A percentile compares a stretch with the other conserved stretches of the same genome.
Conservation (phyloP, 495 filamentous ascomycete genomes). For the Trichoderma erinaceum region DNA sequence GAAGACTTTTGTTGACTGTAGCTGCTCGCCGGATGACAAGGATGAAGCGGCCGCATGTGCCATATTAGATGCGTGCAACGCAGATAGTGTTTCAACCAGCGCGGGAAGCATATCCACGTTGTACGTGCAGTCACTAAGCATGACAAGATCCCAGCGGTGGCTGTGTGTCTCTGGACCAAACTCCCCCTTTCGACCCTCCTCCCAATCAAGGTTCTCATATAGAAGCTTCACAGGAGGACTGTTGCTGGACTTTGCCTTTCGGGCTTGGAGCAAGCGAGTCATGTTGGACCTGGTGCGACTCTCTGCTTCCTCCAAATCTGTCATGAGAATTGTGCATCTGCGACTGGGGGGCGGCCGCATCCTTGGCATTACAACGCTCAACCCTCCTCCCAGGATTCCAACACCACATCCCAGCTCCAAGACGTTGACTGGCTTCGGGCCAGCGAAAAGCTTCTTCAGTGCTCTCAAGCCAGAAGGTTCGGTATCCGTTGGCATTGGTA, state of each 20-base stretch:
- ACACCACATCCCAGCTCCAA: conserved; percentile 82
- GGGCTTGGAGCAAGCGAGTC: conserved; percentile 23
- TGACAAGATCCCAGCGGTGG: conserved; percentile 58
- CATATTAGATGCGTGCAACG: conserved; percentile 34
- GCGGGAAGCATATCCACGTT: conserved; percentile 75
- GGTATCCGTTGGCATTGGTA: conserved; percentile 15
- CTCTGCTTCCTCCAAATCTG: conserved; percentile 74
- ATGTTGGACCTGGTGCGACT: conserved; percentile 42
- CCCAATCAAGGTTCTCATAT: conserved; percentile 74
- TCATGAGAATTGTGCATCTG: conserved; percentile 56
- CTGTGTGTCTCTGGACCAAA: conserved; percentile 34
- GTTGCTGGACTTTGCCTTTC: neutral
- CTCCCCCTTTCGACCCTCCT: conserved; percentile 31
- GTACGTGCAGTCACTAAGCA: conserved; percentile 93
- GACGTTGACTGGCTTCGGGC: conserved; percentile 38
- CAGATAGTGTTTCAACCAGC: conserved; percentile 62
- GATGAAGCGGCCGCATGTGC: conserved; percentile 30
- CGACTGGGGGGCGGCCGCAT: conserved; percentile 17
- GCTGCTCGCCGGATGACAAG: neutral
- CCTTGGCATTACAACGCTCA: conserved; percentile 44
- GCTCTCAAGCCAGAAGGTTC: neutral
- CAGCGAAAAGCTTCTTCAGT: neutral
- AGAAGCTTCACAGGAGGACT: conserved; percentile 20
- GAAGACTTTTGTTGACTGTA: conserved; percentile 41
- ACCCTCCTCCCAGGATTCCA: conserved; percentile 71